Evolutionary conservation across 495 filamentous ascomycete genomes (phyloP), one percentile per base, ranked within the genome.

Genomic region (Xylaria acuta): DNA sequence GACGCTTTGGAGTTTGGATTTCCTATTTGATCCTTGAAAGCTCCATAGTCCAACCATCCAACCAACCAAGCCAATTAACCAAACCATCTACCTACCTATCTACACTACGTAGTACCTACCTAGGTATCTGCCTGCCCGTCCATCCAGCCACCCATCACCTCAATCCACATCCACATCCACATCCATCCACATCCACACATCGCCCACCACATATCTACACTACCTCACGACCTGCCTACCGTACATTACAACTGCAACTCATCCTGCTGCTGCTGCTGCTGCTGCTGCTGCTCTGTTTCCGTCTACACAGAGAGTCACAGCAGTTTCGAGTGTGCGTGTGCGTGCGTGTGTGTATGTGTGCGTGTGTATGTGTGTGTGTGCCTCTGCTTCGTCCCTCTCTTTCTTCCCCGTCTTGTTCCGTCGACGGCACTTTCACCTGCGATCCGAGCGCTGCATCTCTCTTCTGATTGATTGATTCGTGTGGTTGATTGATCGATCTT

Each of bases 381-480:
- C 25, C 59, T 71, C 59, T 64, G 1, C 47, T 25, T 43, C 47
- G 18, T 20, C n/a, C 5, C 30, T n/a, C 56, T 60, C 59, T 41
- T 45, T 71, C 18, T 56, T 38, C 43, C 47, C 51, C 40, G 67
- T 70, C 67, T 70, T 27, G 67, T 64, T 20, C 69, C 56, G 59
- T 45, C 49, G 22, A 54, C 51, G 34, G 43, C 53, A 45, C 69
- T 43, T 64, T 56, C 25, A 32, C 45, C 56, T 71, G 47, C 59
- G 47, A 53, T 64, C 62, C 62, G 69, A 71, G 69, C 69, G 60
- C 62, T 56, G 68, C 69, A 43, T 71, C 58, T 56, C 59, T 18
- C 59, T 38, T 71, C 59, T 22, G 69, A 70, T 64, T 53, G 68
- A 64, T 34, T n/a, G 47, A 34, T 32, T 60, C 51, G 51, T 18